Evolutionary conservation across 768 basidiomycete species (phyloP), one percentile per base, ranked within the genome.

Genomic region (Obba rivulosa): DNA sequence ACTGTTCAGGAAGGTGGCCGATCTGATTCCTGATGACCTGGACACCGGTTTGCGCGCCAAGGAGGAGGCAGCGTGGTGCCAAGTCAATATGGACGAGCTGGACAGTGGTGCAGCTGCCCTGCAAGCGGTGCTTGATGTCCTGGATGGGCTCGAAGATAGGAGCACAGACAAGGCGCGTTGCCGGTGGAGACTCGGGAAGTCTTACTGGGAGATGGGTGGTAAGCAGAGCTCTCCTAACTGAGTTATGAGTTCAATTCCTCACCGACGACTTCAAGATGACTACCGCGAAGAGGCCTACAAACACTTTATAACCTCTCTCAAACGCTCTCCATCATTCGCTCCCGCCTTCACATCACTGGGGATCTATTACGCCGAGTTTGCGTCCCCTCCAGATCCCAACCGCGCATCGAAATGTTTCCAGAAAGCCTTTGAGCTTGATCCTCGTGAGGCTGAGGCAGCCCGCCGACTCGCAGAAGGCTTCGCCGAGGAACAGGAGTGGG

Each of bases 351-450:
- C 95, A 3, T 92, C 92, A 1, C 79, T 99, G 2, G 96, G 96
- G 7, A 71, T 90, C 41, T 93, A 93, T 67, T 98, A 98, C 65
- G 67, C 77, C 17, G 85, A 92, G 36, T 73, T 70, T 49, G 69
- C 77, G 3, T 67, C 71, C 10, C 91, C 92, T 0, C 79, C 84
- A 0, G 94, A 98, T 65, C 83, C 81, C 20, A 78, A 79, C 5
- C 81, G 94, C 34, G 88, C 95, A 0, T 86, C 89, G 3, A 94
- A 93, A 62, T 98, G 95, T 63, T 97, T 95, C 66, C 93, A 98
- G 59, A 97, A 95, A 60, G 96, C 95, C 0, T 97, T 99, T 58
- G 96, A 98, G 64, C 80, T 98, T 4, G 95, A 98, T 67, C 78
- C 92, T 2, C 77, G 87, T 14, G 91, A 99, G 66, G 81, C 76